phyloP scores from a whole-genome alignment of 352 stramenopile genomes.

The Phytophthora sojae region DNA sequence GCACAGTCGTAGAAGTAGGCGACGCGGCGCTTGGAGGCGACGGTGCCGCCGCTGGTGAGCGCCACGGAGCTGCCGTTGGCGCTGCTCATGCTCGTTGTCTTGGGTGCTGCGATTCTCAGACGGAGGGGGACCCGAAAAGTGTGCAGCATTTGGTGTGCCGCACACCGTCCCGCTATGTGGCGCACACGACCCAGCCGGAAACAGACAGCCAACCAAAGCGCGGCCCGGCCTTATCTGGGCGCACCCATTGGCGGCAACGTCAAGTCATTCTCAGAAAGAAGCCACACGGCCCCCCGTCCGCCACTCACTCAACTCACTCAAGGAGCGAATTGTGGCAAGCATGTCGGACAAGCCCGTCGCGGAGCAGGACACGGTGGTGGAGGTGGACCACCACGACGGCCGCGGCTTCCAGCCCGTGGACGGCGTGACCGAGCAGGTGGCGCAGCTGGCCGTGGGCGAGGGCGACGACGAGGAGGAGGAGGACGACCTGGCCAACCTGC shows the following conservation, averaged over 20 bases:
- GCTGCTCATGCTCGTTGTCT: constrained; percentile 25
- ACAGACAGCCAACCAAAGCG: constrained; percentile 43
- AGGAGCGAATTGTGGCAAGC: background rate
- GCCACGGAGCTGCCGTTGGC: constrained; percentile 44
- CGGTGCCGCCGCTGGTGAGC: constrained; percentile 35
- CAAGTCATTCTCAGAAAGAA: constrained; percentile 36
- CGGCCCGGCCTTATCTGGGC: constrained; percentile 2
- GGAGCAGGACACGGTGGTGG: constrained; percentile 62
- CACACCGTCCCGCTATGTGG: background rate
- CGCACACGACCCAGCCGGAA: constrained; percentile 2
- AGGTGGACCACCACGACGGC: constrained; percentile 71
- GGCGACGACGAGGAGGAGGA: constrained; percentile 53
- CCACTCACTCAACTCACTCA: constrained; percentile 1
- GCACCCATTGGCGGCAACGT: background rate
- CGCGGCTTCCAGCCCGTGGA: constrained; percentile 71
- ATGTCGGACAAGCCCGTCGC: constrained; percentile 56
- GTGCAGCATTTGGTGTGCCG: constrained; percentile 13
- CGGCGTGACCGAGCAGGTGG: constrained; percentile 46
- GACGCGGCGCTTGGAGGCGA: constrained; percentile 76
- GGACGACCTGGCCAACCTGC: constrained; percentile 68
- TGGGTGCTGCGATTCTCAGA: constrained; percentile 10
- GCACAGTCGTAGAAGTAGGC: constrained; percentile 92
- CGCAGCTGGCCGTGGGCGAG: constrained; percentile 37
- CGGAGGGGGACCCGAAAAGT: constrained; percentile 22
- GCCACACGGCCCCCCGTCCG: background rate